Evolutionary conservation across 208 protist genomes (phyloP).

Genomic region (Balamuthia mandrillaris): DNA sequence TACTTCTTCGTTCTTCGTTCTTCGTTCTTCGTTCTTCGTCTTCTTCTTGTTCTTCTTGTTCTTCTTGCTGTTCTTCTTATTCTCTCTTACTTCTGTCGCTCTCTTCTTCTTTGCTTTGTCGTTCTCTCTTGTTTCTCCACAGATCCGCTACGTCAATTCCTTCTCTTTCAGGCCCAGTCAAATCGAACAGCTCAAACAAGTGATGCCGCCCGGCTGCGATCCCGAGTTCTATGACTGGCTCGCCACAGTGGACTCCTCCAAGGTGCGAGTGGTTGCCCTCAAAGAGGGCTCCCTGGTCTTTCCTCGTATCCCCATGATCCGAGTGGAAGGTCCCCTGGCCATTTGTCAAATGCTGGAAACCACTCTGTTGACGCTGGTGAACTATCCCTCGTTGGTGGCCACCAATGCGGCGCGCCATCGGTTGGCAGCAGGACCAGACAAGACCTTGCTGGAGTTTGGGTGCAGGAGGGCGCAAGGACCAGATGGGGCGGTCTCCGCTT

Average conservation of each 20-base stretch:
- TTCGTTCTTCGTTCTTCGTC: too few species aligned
- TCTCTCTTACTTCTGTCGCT: too few species aligned
- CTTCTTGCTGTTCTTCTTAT: too few species aligned
- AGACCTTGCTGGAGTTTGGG: constrained; percentile 84
- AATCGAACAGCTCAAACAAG: neutral
- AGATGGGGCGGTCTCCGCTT: constrained; percentile 79
- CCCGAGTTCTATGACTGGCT: constrained; percentile 42
- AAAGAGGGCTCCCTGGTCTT: constrained; percentile 75
- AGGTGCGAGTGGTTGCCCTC: constrained; percentile 63
- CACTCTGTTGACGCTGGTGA: constrained; percentile 68
- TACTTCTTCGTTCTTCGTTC: too few species aligned
- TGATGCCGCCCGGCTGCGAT: constrained; percentile 25
- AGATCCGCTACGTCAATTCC: neutral
- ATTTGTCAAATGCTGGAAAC: constrained; percentile 81
- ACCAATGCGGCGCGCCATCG: constrained; percentile 79
- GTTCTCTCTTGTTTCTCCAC: neutral
- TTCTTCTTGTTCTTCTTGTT: too few species aligned
- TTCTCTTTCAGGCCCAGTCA: neutral
- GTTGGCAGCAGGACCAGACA: constrained; percentile 56
- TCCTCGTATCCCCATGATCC: constrained; percentile 72
- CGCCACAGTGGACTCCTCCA: neutral
- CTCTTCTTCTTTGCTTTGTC: neutral
- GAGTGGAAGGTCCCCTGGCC: constrained; percentile 75
- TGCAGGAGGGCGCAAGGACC: constrained; percentile 81
- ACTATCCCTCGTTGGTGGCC: constrained; percentile 72